phyloP scores from a whole-genome alignment of 768 basidiomycete species.

The Boletus coccyginus region DNA sequence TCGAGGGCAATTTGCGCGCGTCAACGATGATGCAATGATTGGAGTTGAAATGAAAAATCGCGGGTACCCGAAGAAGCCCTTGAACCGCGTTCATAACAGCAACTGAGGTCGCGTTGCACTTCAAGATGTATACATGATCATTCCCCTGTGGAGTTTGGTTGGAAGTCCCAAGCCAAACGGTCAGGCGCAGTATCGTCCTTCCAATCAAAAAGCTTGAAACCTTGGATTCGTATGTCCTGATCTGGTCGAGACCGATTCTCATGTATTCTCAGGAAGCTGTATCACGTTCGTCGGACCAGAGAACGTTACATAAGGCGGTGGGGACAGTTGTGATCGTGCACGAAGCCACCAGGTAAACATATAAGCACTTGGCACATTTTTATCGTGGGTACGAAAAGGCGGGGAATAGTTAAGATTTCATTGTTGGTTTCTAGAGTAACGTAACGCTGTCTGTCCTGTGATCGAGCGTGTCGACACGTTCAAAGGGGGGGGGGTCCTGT shows the following conservation, averaged over 20 bases:
- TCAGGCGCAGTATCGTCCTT: constrained; percentile 6
- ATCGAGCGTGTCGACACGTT: constrained; percentile 1
- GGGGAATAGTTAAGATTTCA: constrained; percentile 2
- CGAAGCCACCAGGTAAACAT: constrained; percentile 12
- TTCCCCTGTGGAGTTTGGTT: constrained; percentile 18
- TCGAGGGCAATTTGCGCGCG: background rate
- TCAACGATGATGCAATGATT: background rate
- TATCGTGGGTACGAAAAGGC: constrained; percentile 9
- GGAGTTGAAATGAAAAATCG: background rate
- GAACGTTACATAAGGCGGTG: constrained; percentile 2
- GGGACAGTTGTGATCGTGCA: background rate
- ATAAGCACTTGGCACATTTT: background rate
- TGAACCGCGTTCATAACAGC: background rate
- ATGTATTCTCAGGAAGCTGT: constrained; percentile 18
- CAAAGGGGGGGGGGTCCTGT: background rate
- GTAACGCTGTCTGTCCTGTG: background rate
- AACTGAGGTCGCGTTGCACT: constrained; percentile 6
- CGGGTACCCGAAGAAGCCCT: background rate
- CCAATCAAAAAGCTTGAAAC: constrained; percentile 4
- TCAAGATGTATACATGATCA: constrained; percentile 1
- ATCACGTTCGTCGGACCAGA: background rate
- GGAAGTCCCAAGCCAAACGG: background rate
- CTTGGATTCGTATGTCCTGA: constrained; percentile 9
- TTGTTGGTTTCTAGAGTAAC: constrained; percentile 11
- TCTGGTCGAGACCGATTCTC: constrained; percentile 17